Conservation (phyloP, 2,329 filamentous ascomycete genomes). For the Teratosphaeriaceae sp. region DNA sequence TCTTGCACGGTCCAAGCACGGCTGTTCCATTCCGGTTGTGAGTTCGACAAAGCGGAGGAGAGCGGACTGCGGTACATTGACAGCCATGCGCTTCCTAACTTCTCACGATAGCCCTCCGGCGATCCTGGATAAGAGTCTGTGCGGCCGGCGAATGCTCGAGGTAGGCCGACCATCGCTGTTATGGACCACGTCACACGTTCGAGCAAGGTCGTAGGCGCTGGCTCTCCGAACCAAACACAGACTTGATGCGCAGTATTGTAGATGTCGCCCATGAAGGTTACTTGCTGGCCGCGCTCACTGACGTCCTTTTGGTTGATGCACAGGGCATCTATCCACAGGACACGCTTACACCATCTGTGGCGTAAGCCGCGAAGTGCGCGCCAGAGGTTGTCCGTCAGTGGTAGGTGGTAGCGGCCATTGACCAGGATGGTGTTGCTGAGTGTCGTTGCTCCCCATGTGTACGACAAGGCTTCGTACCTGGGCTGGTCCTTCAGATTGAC, state of each 20-base stretch:
- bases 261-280: conserved; percentile 6
- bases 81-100: background rate
- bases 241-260: conserved; percentile 2
- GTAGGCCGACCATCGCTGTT: background rate
- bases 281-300: conserved; percentile 5
- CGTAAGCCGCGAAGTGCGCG: background rate
- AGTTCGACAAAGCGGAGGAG: background rate
- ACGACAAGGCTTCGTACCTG: background rate
- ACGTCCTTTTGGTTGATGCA: conserved; percentile 9
- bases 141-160: background rate
- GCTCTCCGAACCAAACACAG: background rate
- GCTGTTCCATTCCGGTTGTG: background rate
- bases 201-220: background rate
- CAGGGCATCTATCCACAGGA: conserved; percentile 8
- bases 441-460: background rate
- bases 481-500: background rate
- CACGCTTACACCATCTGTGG: background rate
- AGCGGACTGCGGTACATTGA: background rate
- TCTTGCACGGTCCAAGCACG: background rate
- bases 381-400: background rate
- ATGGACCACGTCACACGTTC: background rate
- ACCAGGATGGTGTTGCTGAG: background rate
- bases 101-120: background rate
- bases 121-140: background rate
- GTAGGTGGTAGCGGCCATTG: background rate